These are phyloP conservation scores for Fusarium aywerte DNA, from an alignment of 2,329 filamentous ascomycete genomes.

Conservation along the genomic window DNA sequence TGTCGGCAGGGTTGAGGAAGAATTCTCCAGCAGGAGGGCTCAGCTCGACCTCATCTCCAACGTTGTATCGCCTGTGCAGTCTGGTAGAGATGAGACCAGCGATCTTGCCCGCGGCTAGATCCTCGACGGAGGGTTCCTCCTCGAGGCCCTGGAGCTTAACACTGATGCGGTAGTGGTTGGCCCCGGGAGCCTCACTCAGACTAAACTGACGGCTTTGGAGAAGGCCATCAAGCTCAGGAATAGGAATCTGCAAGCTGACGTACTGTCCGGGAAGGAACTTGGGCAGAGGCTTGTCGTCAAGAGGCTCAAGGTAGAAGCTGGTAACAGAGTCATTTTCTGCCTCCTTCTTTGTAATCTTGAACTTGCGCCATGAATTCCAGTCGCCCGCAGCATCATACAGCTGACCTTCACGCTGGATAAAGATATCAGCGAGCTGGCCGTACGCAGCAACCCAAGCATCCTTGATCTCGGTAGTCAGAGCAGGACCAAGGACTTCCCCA, in stretches of 20 bases:
- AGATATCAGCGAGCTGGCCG: slow-evolving; percentile 74
- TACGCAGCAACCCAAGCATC: slow-evolving; percentile 80
- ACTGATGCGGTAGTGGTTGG: slow-evolving; percentile 75
- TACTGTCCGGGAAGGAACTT: slow-evolving; percentile 77
- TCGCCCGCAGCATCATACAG: slow-evolving; percentile 65
- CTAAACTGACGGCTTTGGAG: slow-evolving; percentile 81
- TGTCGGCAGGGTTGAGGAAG: slow-evolving; percentile 63
- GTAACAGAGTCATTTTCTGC: slow-evolving; percentile 69
- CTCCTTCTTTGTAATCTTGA: slow-evolving; percentile 69
- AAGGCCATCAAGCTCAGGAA: slow-evolving; percentile 68
- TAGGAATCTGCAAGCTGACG: slow-evolving; percentile 70
- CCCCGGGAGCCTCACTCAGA: slow-evolving; percentile 69
- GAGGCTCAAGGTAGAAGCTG: slow-evolving; percentile 75
- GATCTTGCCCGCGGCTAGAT: slow-evolving; percentile 50
- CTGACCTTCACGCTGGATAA: slow-evolving; percentile 71
- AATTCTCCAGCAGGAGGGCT: slow-evolving; percentile 70
- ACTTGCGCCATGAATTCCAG: slow-evolving; percentile 63
- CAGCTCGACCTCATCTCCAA: slow-evolving; percentile 65
- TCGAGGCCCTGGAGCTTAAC: slow-evolving; percentile 72
- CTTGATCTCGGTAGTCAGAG: slow-evolving; percentile 72
- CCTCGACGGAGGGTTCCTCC: slow-evolving; percentile 46
- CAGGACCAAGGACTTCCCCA: slow-evolving; percentile 72
- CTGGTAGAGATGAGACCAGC: slow-evolving; percentile 64
- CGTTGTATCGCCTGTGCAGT: slow-evolving; percentile 59
- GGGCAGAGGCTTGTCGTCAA: slow-evolving; percentile 67